Evolutionary conservation across 371 early-diverging fungal species (phyloP), one percentile per base, ranked within the genome.

Genomic region (Gilbertella persicaria): DNA sequence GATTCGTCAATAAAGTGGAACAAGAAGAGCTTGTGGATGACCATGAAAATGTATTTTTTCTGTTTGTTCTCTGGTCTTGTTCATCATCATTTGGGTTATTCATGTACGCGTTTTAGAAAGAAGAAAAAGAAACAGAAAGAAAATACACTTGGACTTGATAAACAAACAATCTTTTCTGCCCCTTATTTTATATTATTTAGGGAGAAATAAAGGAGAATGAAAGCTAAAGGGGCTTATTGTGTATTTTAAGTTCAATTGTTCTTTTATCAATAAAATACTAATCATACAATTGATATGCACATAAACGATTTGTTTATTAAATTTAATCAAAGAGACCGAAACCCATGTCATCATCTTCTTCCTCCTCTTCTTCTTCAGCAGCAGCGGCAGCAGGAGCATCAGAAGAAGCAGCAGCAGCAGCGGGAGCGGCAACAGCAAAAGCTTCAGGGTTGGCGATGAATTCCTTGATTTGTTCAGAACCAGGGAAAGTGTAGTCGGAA

Each of bases 401-500:
- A 40, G 62, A 69, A 58, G 75, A 76, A 38, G 81, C 70, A 52
- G 78, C 80, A 55, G 68, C 71, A 45, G 78, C 81, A 62, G 78
- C 65, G 57, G 87, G 68, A 40, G 85, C 80, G 35, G 85, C 78
- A 37, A 82, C 80, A 43, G 90, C 91, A 74, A 91, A 83, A 50
- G 89, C 90, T 48, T 86, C 82, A 55, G 93, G 93, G 78, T 94
- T 89, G 62, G 82, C 91, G 48, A 94, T 76, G 80, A 83, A 86
- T 65, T 87, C 91, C 88, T 94, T 94, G 80, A 94, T 77, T 83
- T 87, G 82, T 81, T 95, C 94, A 59, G 91, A 86, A 46, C 87
- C 90, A 45, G 85, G 83, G 85, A 96, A 94, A 68, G 91, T 85
- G 88, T 95, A 96, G 63, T 91, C 97, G 71, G 93, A 87, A 72